Evolutionary conservation across 371 early-diverging fungal genomes (phyloP).

Genomic region (Syncephalastrum contaminatum): DNA sequence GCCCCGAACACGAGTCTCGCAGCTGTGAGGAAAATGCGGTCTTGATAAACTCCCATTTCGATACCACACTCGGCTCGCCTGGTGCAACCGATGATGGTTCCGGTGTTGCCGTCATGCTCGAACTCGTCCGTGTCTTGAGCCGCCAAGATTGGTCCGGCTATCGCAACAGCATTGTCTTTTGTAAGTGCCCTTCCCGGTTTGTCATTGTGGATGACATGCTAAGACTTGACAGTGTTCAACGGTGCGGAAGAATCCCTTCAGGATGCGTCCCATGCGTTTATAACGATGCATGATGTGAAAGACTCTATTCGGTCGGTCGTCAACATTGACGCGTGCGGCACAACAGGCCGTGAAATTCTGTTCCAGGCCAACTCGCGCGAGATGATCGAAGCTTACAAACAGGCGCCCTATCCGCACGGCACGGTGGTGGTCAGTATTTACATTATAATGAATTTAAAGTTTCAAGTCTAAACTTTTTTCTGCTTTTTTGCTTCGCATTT

Average conservation of each 20-base stretch:
- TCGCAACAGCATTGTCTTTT: conserved; percentile 59
- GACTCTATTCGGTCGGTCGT: conserved; percentile 65
- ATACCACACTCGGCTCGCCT: conserved; percentile 61
- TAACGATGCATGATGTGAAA: conserved; percentile 62
- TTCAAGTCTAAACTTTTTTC: too few species aligned
- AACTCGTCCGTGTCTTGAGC: conserved; percentile 64
- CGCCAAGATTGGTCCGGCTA: conserved; percentile 47
- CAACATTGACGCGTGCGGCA: conserved; percentile 77
- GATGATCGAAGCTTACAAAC: conserved; percentile 72
- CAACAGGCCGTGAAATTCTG: conserved; percentile 68
- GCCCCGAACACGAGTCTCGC: conserved; percentile 44
- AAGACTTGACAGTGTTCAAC: conserved; percentile 59
- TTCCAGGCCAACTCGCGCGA: conserved; percentile 75
- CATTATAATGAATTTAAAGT: too few species aligned
- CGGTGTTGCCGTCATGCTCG: conserved; percentile 73
- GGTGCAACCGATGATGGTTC: conserved; percentile 73
- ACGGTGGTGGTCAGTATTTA: conserved; percentile 55
- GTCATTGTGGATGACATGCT: background rate
- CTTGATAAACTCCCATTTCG: conserved; percentile 73
- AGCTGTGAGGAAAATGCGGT: conserved; percentile 64
- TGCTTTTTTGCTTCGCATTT: background rate
- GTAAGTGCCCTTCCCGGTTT: conserved; percentile 32
- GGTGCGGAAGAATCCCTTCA: conserved; percentile 81
- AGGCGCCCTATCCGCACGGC: conserved; percentile 74
- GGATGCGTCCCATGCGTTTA: conserved; percentile 77